Evolutionary conservation across 164 flowering plant species (phyloP), one percentile per base, ranked within the genome.

Genomic region (Chimonanthus praecox): DNA sequence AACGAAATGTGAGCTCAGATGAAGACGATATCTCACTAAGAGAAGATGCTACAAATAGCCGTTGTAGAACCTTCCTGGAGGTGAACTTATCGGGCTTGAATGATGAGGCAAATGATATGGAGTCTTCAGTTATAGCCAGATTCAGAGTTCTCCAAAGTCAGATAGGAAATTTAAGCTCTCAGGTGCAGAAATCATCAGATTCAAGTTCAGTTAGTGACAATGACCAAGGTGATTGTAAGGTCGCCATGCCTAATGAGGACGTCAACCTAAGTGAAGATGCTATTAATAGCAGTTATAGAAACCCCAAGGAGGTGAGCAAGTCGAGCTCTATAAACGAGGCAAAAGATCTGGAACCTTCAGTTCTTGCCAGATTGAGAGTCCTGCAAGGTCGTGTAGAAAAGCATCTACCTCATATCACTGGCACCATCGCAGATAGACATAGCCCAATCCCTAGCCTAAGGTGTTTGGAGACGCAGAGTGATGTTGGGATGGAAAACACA

Each of bases 61-160:
- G 44, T 1, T 5, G 20, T 49, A 2, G 70, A 66, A 15, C 60
- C 11, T 7, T 67, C 67, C 69, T 74, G 72, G 78, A 72, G 63
- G 21, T 76, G 16, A 58, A 69, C 72, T 43, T 68, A 60, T 70
- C 80, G 47, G 62, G 70, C 69, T 48, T 50, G 61, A 47, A 16
- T 48, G 64, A 64, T 68, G 63, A 61, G 6, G 67, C 45, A 10
- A 76, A 82, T 68, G 82, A 84, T 67, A 72, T 64, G 68, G 87
- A 84, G 65, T 76, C 84, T 73, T 80, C 84, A 43, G 80, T 83
- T 18, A 73, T 83, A 86, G 86, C 79, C 48, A 68, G 86, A 80
- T 80, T 83, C 58, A 67, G 76, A 63, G 80, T 83, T 73, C 80
- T 85, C 62, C 84, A 78, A 71, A 58, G 67, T 69, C 80, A 87